phyloP scores from a whole-genome alignment of 2,329 filamentous ascomycete species.

The Penicillium sp. region DNA sequence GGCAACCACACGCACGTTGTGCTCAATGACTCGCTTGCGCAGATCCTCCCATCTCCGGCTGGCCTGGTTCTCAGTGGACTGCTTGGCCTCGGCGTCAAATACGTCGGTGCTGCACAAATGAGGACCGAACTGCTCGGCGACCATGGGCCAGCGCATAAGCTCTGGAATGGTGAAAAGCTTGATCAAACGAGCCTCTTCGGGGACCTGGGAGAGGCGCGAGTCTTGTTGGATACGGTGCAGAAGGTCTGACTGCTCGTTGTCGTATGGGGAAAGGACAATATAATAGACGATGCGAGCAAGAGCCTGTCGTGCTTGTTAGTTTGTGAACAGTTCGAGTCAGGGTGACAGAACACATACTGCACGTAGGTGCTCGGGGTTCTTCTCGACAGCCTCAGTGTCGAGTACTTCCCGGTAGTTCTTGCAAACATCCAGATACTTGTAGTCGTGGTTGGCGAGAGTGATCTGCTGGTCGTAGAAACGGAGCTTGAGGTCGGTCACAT shows the following conservation, averaged over 20 bases:
- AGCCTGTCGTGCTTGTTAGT: constrained; percentile 52
- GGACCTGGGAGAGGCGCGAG: constrained; percentile 71
- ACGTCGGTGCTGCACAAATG: constrained; percentile 88
- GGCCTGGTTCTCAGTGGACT: constrained; percentile 74
- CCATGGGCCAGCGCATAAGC: constrained; percentile 97
- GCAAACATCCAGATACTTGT: constrained; percentile 96
- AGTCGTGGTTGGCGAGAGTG: constrained; percentile 88
- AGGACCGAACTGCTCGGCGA: constrained; percentile 81
- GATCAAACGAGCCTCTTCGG: constrained; percentile 78
- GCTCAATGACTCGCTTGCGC: constrained; percentile 97
- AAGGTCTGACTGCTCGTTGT: constrained; percentile 97
- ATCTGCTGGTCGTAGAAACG: constrained; percentile 98
- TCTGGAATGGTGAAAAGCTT: constrained; percentile 94
- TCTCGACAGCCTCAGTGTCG: constrained; percentile 92
- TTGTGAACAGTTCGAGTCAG: background rate
- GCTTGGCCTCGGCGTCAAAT: constrained; percentile 65
- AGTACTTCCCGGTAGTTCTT: constrained; percentile 97
- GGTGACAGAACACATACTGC: constrained; percentile 59
- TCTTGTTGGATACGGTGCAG: constrained; percentile 90
- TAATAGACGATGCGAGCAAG: constrained; percentile 97
- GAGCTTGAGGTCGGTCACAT: constrained; percentile 94
- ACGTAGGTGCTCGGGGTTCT: constrained; percentile 79
- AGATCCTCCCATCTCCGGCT: constrained; percentile 88
- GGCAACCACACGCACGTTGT: constrained; percentile 95
- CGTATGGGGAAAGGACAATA: constrained; percentile 90